These are phyloP conservation scores for Silybum marianum DNA, from an alignment of 129 eudicot genomes.

Conservation along the genomic window DNA sequence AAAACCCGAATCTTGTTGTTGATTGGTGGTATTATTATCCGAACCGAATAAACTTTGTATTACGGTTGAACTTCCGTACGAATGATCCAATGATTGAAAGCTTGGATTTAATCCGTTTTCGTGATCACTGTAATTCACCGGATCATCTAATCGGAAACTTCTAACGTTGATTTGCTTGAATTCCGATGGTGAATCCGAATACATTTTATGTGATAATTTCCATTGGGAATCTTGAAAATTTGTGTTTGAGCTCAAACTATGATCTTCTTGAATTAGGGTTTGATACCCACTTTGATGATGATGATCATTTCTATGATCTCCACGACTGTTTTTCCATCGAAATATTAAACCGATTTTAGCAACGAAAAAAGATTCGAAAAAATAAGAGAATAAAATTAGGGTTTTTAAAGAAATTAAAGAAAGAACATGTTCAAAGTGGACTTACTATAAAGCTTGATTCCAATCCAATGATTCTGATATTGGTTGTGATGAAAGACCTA, in stretches of 20 bases:
- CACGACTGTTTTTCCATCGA: slow-evolving; percentile 31
- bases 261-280: slow-evolving; percentile 64
- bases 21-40: slow-evolving; percentile 49
- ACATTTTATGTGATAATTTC: slow-evolving; percentile 49
- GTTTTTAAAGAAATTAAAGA: slow-evolving; percentile 14
- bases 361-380: slow-evolving; percentile 8
- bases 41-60: slow-evolving; percentile 58
- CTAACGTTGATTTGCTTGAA: slow-evolving; percentile 47
- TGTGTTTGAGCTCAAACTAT: slow-evolving; percentile 51
- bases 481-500: slow-evolving; percentile 79
- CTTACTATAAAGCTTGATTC: slow-evolving; percentile 83
- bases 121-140: slow-evolving; percentile 16
- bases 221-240: slow-evolving; percentile 54
- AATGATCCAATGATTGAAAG: slow-evolving; percentile 58
- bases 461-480: slow-evolving; percentile 58
- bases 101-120: slow-evolving; percentile 34
- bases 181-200: slow-evolving; percentile 33
- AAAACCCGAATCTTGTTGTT: slow-evolving; percentile 42
- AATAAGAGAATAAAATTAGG: slow-evolving; percentile 13
- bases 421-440: slow-evolving; percentile 25
- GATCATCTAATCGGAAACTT: slow-evolving; percentile 41
- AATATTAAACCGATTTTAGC: slow-evolving; percentile 17
- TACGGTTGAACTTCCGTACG: slow-evolving; percentile 44
- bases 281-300: slow-evolving; percentile 55
- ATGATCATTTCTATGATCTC: slow-evolving; percentile 62